Evolutionary conservation across 371 early-diverging fungal species (phyloP).

Genomic region (Lichtheimia corymbifera): DNA sequence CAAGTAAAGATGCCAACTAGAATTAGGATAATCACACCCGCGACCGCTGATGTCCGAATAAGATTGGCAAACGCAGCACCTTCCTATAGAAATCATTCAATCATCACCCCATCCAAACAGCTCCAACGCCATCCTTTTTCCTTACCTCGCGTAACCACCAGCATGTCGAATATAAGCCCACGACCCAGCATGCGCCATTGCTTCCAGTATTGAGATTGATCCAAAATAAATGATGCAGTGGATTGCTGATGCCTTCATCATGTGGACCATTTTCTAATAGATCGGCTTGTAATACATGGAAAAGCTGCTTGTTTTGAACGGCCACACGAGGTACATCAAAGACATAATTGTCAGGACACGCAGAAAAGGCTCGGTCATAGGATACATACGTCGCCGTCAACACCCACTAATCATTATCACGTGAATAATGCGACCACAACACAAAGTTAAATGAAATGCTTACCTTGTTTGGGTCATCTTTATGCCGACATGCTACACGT

Average conservation of each 20-base stretch:
- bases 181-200: slow-evolving; percentile 34
- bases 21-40: slow-evolving; percentile 40
- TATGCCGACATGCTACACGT: slow-evolving; percentile 31
- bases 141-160: slow-evolving; percentile 42
- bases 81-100: background rate
- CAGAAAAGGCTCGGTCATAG: slow-evolving; percentile 30
- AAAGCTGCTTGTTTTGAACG: slow-evolving; percentile 25
- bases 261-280: background rate
- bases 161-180: slow-evolving; percentile 33
- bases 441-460: background rate
- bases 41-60: slow-evolving; percentile 37
- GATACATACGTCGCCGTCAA: slow-evolving; percentile 24
- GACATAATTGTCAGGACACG: slow-evolving; percentile 33
- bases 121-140: background rate
- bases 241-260: slow-evolving; percentile 1
- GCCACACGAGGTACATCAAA: slow-evolving; percentile 38
- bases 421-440: background rate
- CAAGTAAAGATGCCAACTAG: slow-evolving; percentile 38
- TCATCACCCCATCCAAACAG: background rate
- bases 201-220: slow-evolving; percentile 36
- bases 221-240: slow-evolving; percentile 30
- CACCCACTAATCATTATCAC: slow-evolving; percentile 25
- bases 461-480: slow-evolving; percentile 22
- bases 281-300: slow-evolving; percentile 5
- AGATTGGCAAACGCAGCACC: slow-evolving; percentile 19